These are phyloP conservation scores for Sclerotinia glacialis DNA, from an alignment of 2,329 filamentous ascomycete genomes.

Conservation along the genomic window DNA sequence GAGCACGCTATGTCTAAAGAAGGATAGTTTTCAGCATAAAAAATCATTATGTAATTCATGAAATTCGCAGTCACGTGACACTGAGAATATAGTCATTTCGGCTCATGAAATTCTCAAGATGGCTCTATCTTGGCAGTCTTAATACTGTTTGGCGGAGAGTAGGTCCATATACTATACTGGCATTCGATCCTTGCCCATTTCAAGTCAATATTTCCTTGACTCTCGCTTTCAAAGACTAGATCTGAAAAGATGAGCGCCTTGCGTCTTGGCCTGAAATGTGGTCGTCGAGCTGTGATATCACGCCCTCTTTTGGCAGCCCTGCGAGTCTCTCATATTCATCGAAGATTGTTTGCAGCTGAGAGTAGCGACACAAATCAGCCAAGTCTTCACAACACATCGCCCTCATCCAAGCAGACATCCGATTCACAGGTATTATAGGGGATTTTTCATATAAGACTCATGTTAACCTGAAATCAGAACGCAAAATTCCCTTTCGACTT, in stretches of 20 bases:
- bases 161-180: background rate
- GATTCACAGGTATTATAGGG: background rate
- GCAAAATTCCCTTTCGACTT: background rate
- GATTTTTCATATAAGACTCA: background rate
- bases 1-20: background rate
- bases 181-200: background rate
- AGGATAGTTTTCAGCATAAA: background rate
- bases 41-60: background rate
- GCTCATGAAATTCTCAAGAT: background rate
- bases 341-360: background rate
- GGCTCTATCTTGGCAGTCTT: background rate
- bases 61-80: conserved; percentile 2
- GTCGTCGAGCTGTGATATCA: conserved; percentile 5
- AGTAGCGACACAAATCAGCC: background rate
- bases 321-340: background rate
- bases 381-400: background rate
- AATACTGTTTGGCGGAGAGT: background rate
- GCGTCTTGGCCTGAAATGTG: conserved; percentile 5
- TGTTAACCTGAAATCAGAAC: conserved; percentile 4
- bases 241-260: background rate
- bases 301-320: background rate
- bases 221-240: background rate
- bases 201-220: too few relatives aligned
- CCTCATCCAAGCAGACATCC: background rate
- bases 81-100: background rate